Evolutionary conservation across 257 asterid genomes (phyloP), one percentile per base, ranked within the genome.

Genomic region (Osmanthus fragrans): DNA sequence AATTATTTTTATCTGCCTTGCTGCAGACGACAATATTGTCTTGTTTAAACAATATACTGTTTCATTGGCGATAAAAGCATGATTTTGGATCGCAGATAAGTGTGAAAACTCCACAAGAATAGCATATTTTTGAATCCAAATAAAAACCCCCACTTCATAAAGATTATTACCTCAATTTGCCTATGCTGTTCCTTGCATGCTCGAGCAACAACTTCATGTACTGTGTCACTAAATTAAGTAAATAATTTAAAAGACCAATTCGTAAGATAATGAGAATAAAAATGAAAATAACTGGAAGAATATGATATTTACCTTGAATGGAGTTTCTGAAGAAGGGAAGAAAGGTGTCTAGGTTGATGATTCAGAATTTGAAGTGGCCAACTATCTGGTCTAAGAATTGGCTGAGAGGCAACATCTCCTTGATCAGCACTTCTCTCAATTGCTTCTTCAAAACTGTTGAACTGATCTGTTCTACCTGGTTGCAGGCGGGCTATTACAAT

Each of bases 141-240:
- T 29, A 66, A 65, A 72, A 63, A 39, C 2, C 2, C 11, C 45
- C 51, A 13, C 4, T n/a, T 34, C 73, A 64, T 60, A 80, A 30
- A 72, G 73, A 73, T 60, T 58, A 45, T 86, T 83, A 95, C 99
- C 98, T 96, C 94, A 80, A 96, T 93, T 89, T 92, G 97, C 84
- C 99, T 90, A 71, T 96, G 99, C 82, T 92, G 99, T 82, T 96
- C 98, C 89, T 89, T 93, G 94, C 99, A 93, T 77, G 98, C 95
- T 83, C 91, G 97, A 79, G 96, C 82, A 87, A 96, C 98, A 86
- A 86, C 84, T 83, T 96, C 99, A 82, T 86, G 93, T 80, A 96
- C 98, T 23, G 92, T 85, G 77, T 92, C 98, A 84, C 99, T 96
- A 82, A 56, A 76, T 67, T 29, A 74, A 80, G 30, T 71, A 85